Conservation (phyloP, 1,139 yeast species). For the Hemisphaericaspora xylofermentans region DNA sequence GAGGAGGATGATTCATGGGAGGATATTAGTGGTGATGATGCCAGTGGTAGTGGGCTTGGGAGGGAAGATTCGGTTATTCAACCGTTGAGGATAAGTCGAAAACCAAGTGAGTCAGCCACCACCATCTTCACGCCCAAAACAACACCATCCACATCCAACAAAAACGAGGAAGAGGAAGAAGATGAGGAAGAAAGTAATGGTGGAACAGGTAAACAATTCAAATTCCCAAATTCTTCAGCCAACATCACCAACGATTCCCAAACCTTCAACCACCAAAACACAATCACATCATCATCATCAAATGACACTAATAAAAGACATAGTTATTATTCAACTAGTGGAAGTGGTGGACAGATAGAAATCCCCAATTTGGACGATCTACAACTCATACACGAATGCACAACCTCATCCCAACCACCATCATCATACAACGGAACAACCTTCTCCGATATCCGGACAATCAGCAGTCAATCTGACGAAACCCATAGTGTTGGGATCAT, state of each 20-base stretch:
- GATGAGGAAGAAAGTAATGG: background rate
- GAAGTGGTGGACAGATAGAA: conserved; percentile 42
- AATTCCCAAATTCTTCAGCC: conserved; percentile 36
- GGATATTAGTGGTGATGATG: background rate
- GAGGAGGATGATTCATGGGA: background rate
- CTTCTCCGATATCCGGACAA: conserved; percentile 29
- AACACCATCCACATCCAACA: too few relatives aligned
- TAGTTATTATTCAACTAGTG: conserved; percentile 29
- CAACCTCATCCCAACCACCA: conserved; percentile 23
- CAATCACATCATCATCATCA: too few relatives aligned
- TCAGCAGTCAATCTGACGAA: conserved; percentile 18
- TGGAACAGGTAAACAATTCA: conserved; percentile 22
- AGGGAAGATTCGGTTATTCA: conserved; percentile 7
- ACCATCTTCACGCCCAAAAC: background rate
- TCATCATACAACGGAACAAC: conserved; percentile 29
- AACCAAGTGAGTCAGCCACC: background rate
- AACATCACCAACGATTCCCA: conserved; percentile 42
- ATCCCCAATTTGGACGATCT: conserved; percentile 40
- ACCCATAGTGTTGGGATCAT: conserved; percentile 20
- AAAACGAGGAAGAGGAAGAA: background rate
- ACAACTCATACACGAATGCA: conserved; percentile 19
- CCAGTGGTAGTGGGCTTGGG: conserved; percentile 6
- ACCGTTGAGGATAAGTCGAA: conserved; percentile 12
- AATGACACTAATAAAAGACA: conserved; percentile 21
- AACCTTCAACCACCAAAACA: conserved; percentile 25